Conservation (phyloP, 1,139 yeast genomes). For the Geotrichum restrictum region DNA sequence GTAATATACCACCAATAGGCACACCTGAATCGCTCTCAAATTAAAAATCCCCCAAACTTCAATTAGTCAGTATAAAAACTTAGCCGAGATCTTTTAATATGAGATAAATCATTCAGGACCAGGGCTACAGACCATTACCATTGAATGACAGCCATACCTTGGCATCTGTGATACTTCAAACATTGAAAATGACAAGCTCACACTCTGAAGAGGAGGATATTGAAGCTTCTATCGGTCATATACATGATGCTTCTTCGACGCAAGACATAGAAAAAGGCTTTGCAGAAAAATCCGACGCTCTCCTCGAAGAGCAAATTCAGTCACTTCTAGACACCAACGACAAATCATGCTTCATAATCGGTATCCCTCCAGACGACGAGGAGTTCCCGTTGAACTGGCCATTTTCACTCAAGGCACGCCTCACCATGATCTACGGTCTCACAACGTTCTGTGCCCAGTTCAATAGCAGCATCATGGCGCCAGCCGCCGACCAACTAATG, state of each 20-base stretch:
- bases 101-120: too few relatives aligned
- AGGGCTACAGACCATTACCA: too few relatives aligned
- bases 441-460: constrained; percentile 47
- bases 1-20: too few relatives aligned
- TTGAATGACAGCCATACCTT: too few relatives aligned
- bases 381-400: constrained; percentile 36
- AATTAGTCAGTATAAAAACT: too few relatives aligned
- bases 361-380: constrained; percentile 22
- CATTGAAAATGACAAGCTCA: not conserved
- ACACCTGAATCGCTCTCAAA: too few relatives aligned
- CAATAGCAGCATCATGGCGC: constrained; percentile 41
- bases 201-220: constrained; percentile 3
- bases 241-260: not conserved
- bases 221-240: constrained; percentile 3
- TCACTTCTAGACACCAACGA: constrained; percentile 12
- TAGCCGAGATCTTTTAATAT: too few relatives aligned
- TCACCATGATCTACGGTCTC: constrained; percentile 43
- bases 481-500: constrained; percentile 48
- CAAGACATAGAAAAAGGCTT: not conserved
- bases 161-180: too few relatives aligned
- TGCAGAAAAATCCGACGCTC: not conserved
- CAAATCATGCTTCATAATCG: constrained; percentile 5
- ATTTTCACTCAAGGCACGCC: constrained; percentile 35
- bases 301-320: constrained; percentile 12
- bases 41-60: too few relatives aligned